A percentile compares a stretch with the other conserved stretches of the same genome.
Evolutionary conservation across 2,329 filamentous ascomycete genomes (phyloP).

Genomic region (Aureobasidium zeae): DNA sequence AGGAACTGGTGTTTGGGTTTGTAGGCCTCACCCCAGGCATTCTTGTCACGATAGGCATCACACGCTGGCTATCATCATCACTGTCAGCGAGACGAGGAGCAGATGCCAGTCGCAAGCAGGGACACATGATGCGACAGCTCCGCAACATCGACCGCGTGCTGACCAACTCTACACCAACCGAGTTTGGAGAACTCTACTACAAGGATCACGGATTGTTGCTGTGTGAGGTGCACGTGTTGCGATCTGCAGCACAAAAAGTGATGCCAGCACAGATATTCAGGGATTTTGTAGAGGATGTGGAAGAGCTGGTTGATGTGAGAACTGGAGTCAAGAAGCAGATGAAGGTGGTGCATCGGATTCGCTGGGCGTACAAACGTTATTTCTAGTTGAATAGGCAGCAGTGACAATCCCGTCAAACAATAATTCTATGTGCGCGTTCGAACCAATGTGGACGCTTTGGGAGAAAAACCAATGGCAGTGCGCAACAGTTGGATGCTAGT

Average conservation of each 20-base stretch:
- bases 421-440: not conserved
- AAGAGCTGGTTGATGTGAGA: slow-evolving; percentile 71
- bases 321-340: slow-evolving; percentile 70
- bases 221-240: slow-evolving; percentile 78
- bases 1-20: slow-evolving; percentile 96
- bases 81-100: slow-evolving; percentile 64
- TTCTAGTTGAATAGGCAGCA: too few species aligned
- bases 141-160: slow-evolving; percentile 73
- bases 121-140: slow-evolving; percentile 65
- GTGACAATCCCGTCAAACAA: too few species aligned
- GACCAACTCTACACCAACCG: slow-evolving; percentile 45
- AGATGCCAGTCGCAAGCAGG: slow-evolving; percentile 54
- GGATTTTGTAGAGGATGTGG: slow-evolving; percentile 82
- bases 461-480: too few species aligned
- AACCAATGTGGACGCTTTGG: too few species aligned
- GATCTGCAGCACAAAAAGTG: slow-evolving; percentile 55
- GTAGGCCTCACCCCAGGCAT: slow-evolving; percentile 87
- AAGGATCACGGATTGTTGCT: slow-evolving; percentile 86
- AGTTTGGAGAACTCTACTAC: slow-evolving; percentile 71
- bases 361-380: slow-evolving; percentile 85
- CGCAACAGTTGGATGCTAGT: too few species aligned
- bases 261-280: slow-evolving; percentile 67
- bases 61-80: slow-evolving; percentile 60
- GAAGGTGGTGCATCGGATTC: slow-evolving; percentile 69
- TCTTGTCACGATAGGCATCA: slow-evolving; percentile 67